phyloP scores from a whole-genome alignment of 148 eudicot species.

The Selenicereus undatus region DNA sequence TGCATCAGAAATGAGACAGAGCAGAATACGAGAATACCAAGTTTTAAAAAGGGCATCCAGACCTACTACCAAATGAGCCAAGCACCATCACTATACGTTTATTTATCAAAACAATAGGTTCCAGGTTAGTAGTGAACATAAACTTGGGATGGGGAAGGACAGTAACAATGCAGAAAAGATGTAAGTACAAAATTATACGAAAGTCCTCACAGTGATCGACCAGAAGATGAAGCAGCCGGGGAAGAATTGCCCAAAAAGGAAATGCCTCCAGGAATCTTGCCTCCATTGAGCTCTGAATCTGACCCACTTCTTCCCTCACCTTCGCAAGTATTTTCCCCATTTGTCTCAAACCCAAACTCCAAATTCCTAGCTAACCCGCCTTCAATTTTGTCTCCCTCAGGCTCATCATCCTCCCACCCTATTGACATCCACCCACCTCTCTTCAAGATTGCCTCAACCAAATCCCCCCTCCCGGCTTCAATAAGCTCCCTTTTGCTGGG shows the following conservation, averaged over 20 bases:
- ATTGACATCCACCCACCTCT: conserved; percentile 77
- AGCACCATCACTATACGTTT: too few relatives aligned
- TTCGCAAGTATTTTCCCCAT: conserved; percentile 18
- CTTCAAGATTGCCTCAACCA: conserved; percentile 52
- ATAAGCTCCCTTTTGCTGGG: conserved; percentile 56
- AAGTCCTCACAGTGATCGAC: conserved; percentile 57
- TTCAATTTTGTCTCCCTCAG: conserved; percentile 19
- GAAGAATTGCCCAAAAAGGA: conserved; percentile 27
- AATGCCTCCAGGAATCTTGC: conserved; percentile 13
- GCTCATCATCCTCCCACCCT: conserved; percentile 60
- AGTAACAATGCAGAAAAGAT: background rate
- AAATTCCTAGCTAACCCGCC: conserved; percentile 13
- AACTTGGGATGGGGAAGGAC: background rate
- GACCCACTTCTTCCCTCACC: conserved; percentile 26
- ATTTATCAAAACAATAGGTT: background rate
- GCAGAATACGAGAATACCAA: background rate
- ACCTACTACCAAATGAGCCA: background rate
- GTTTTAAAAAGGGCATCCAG: background rate
- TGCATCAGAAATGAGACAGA: background rate
- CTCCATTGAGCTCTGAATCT: conserved; percentile 25
- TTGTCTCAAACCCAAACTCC: conserved; percentile 13
- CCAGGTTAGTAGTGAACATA: background rate
- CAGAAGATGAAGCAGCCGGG: conserved; percentile 41
- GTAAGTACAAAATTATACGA: conserved; percentile 6
- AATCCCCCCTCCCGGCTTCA: conserved; percentile 66